A percentile compares a stretch with the other conserved stretches of the same genome.
Conservation (phyloP, 306 rosid species). For the Mimosa bimucronata region DNA sequence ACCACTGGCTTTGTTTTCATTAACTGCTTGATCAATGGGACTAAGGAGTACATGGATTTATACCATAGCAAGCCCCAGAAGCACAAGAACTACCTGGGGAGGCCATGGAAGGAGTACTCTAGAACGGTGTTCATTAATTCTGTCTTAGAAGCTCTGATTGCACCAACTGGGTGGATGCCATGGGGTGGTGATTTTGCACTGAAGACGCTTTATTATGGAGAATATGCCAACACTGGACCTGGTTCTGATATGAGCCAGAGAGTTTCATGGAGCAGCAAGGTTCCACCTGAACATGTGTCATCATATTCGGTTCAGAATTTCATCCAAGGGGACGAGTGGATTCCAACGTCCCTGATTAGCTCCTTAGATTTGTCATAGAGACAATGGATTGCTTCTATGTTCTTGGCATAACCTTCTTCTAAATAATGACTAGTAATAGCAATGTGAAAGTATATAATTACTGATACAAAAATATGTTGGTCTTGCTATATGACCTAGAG, state of each 20-base stretch:
- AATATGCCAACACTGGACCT: constrained; percentile 58
- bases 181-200: constrained; percentile 70
- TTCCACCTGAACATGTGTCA: constrained; percentile 63
- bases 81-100: constrained; percentile 85
- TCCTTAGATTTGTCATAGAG: not conserved
- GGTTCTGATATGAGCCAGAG: constrained; percentile 60
- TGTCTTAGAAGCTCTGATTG: constrained; percentile 56
- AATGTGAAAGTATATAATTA: not conserved
- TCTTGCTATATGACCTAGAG: not conserved
- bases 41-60: constrained; percentile 73
- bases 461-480: not conserved
- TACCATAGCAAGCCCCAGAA: constrained; percentile 68
- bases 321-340: constrained; percentile 91
- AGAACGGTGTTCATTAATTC: constrained; percentile 69
- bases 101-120: constrained; percentile 97
- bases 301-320: constrained; percentile 73
- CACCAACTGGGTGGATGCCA: constrained; percentile 77
- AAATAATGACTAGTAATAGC: constrained; percentile 10
- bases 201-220: constrained; percentile 83
- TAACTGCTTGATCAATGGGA: constrained; percentile 79
- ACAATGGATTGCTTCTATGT: not conserved
- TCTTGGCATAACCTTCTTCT: not conserved
- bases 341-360: constrained; percentile 41
- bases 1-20: constrained; percentile 78
- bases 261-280: constrained; percentile 68